phyloP scores from a whole-genome alignment of 768 basidiomycete species.

The Coprinopsis strossmayeri region DNA sequence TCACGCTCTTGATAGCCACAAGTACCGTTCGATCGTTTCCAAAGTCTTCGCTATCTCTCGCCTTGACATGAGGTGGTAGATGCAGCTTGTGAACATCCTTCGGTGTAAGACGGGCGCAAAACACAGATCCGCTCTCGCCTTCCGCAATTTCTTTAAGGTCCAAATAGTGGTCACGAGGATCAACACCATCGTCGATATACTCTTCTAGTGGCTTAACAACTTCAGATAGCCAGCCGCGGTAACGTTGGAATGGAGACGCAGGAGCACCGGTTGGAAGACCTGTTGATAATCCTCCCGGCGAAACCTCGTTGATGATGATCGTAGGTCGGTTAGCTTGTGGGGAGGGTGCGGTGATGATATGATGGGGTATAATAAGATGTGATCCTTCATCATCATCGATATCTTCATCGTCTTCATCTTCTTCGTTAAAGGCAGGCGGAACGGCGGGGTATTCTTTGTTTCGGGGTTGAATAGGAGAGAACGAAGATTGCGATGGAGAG shows the following conservation, averaged over 20 bases:
- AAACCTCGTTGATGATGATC: slow-evolving; percentile 27
- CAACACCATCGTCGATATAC: slow-evolving; percentile 55
- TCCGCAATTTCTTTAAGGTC: slow-evolving; percentile 77
- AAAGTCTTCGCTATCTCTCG: slow-evolving; percentile 30
- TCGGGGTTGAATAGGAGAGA: neutral
- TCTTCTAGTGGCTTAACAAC: slow-evolving; percentile 53
- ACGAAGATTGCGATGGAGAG: slow-evolving; percentile 16
- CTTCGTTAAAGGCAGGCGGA: slow-evolving; percentile 13
- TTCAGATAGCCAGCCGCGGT: slow-evolving; percentile 57
- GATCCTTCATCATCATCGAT: slow-evolving; percentile 17
- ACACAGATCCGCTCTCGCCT: slow-evolving; percentile 75
- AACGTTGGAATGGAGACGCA: slow-evolving; percentile 39
- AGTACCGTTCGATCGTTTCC: slow-evolving; percentile 28
- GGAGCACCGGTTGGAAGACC: slow-evolving; percentile 29
- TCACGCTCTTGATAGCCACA: slow-evolving; percentile 77
- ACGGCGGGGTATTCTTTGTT: slow-evolving; percentile 1
- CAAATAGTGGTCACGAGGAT: slow-evolving; percentile 59
- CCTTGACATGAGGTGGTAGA: slow-evolving; percentile 32
- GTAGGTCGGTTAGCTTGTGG: slow-evolving; percentile 20
- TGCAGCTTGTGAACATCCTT: slow-evolving; percentile 27
- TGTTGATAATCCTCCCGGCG: slow-evolving; percentile 12
- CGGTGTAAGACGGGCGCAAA: slow-evolving; percentile 33
- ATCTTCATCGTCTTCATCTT: slow-evolving; percentile 13
- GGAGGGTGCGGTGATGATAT: slow-evolving; percentile 11
- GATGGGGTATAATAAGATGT: slow-evolving; percentile 8